Base-by-base conservation (phyloP, 2,329 filamentous ascomycete genomes). In the Sporothrix variecibatus region DNA sequence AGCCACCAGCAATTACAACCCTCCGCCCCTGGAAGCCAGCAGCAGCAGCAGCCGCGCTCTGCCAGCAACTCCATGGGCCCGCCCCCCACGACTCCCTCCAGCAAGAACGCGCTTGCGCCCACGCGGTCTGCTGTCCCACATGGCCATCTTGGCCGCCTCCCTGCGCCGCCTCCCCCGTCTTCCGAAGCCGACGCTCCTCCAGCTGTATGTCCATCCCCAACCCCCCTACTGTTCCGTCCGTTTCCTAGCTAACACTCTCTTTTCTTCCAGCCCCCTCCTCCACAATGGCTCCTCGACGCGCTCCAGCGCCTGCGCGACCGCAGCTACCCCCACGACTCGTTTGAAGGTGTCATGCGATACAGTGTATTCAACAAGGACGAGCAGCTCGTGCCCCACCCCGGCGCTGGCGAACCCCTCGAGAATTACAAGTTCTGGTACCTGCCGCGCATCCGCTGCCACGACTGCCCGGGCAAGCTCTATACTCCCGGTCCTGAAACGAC, bases 391-490 rank as follows among this genome's bases (percentile, higher is more conserved):
- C 85, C 90, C 51, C 83, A 81, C 79, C 87, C 82, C 76, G 80
- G 78, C 28, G 77, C 78, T 49, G 86, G 85, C 51, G 85, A 87
- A 62, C 85, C 86, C 20, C 84, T 87, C 9, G 91, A 88, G 72
- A 85, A 87, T 75, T 89, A 92, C 76, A 85, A 94, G 75, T 94
- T 92, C 78, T 93, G 93, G 83, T 98, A 92, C 83, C 86, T 97
- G 69, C 96, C 96, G 9, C 88, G 96, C 70, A 98, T 99, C 76
- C 89, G 94, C 74, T 99, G 96, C 81, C 89, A 92, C 65, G 96
- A 99, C 82, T 98, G 96, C 81, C 94, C 94, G 0, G 94, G 94
- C 40, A 98, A 98, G 82, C 86, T 97, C 12, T 99, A 99, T 82
- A 97, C 95, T 0, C 94, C 95, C 0, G 93, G 94, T 0, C 94